A percentile compares a stretch with the other conserved stretches of the same genome.
These are phyloP conservation scores for Ilex aquifolium DNA, from an alignment of 257 asterid genomes.

Conservation along the genomic window DNA sequence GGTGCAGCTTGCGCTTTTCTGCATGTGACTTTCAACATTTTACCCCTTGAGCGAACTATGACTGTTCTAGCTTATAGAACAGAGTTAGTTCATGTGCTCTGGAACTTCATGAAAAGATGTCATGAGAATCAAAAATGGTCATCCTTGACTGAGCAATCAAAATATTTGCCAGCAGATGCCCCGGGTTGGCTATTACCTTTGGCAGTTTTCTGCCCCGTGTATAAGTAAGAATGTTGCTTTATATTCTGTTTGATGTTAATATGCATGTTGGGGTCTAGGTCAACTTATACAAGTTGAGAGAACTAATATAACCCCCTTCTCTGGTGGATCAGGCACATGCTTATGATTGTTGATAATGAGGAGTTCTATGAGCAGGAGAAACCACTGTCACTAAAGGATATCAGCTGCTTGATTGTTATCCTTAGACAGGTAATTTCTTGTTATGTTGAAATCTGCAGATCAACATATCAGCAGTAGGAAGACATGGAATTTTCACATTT, in stretches of 20 bases:
- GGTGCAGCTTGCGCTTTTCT: slow-evolving; percentile 86
- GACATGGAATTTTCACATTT: background rate
- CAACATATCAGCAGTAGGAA: background rate
- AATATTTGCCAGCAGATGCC: slow-evolving; percentile 57
- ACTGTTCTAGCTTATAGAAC: slow-evolving; percentile 92
- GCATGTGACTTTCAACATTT: slow-evolving; percentile 65
- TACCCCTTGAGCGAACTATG: slow-evolving; percentile 83
- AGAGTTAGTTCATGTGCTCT: slow-evolving; percentile 72
- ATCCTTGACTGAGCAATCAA: slow-evolving; percentile 57
- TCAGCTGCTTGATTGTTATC: slow-evolving; percentile 69
- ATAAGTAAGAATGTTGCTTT: slow-evolving; percentile 51
- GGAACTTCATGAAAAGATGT: slow-evolving; percentile 86
- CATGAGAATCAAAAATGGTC: slow-evolving; percentile 78
- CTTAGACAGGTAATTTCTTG: slow-evolving; percentile 71
- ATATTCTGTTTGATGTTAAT: slow-evolving; percentile 8
- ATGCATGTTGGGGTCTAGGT: background rate
- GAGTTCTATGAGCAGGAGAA: slow-evolving; percentile 95
- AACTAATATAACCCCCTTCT: slow-evolving; percentile 8
- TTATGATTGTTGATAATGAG: slow-evolving; percentile 86
- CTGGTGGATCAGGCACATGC: slow-evolving; percentile 76
- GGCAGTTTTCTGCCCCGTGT: slow-evolving; percentile 93
- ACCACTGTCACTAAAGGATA: slow-evolving; percentile 77
- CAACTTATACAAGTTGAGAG: slow-evolving; percentile 20
- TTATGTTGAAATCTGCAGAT: background rate
- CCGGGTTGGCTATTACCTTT: slow-evolving; percentile 90